Percentiles rank a stretch among this genome's conserved stretches.
Conservation (phyloP, 495 filamentous ascomycete genomes). For the Penicillium parvum region DNA sequence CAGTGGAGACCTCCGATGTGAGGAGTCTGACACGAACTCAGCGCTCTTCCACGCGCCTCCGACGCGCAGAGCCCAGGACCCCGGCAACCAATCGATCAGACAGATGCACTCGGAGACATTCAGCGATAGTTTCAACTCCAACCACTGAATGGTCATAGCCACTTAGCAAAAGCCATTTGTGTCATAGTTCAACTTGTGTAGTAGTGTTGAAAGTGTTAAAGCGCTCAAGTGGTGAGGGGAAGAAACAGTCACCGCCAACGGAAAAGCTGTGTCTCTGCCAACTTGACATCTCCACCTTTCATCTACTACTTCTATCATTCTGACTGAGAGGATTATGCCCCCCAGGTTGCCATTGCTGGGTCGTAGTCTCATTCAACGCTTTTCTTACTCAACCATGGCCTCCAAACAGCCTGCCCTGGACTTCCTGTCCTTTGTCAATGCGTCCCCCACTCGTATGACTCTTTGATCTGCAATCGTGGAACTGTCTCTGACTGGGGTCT, state of each 20-base stretch:
- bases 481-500: constrained; percentile 18
- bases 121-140: too few species aligned
- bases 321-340: constrained; percentile 12
- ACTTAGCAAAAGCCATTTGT: too few species aligned
- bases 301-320: too few species aligned
- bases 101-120: too few species aligned
- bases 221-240: too few species aligned
- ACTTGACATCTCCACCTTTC: constrained; percentile 5
- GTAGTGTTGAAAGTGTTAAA: too few species aligned
- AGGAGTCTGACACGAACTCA: constrained; percentile 11
- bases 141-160: too few species aligned
- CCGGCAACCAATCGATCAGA: constrained; percentile 9
- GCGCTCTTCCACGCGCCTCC: constrained; percentile 15
- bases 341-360: constrained; percentile 8
- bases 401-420: constrained; percentile 64
- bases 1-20: background rate
- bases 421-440: constrained; percentile 91
- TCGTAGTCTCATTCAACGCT: constrained; percentile 9
- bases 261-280: constrained; percentile 9
- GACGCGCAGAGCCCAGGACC: constrained; percentile 25
- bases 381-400: constrained; percentile 49
- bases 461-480: constrained; percentile 5
- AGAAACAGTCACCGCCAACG: constrained; percentile 17
- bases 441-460: constrained; percentile 83
- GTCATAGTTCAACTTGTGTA: too few species aligned